Conservation (phyloP, 2,329 filamentous ascomycete genomes). For the Rhinocladiella mackenziei region DNA sequence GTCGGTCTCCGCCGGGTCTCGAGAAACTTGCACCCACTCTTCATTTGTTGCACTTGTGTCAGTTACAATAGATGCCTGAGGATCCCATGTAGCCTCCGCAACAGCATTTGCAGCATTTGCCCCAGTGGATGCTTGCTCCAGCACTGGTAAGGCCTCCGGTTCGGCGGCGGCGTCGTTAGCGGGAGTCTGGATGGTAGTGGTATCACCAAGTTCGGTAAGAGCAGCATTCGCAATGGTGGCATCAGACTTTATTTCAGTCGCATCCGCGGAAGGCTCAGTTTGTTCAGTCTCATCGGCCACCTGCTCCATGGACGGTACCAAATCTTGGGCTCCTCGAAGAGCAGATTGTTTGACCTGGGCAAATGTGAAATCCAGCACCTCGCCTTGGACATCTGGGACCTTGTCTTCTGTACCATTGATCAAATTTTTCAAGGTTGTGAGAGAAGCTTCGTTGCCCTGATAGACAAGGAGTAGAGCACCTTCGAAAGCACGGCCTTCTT, state of each 20-base stretch:
- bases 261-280: conserved; percentile 39
- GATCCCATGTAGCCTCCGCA: conserved; percentile 55
- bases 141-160: conserved; percentile 29
- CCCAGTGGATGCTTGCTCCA: conserved; percentile 40
- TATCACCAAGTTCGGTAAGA: conserved; percentile 55
- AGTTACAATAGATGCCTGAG: conserved; percentile 46
- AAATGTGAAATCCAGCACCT: conserved; percentile 52
- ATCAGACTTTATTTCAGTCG: conserved; percentile 46
- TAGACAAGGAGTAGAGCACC: conserved; percentile 61
- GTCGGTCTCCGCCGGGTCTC: conserved; percentile 71
- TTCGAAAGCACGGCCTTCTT: conserved; percentile 60
- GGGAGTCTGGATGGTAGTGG: conserved; percentile 53
- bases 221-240: conserved; percentile 59
- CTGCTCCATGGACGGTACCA: conserved; percentile 25
- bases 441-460: conserved; percentile 57
- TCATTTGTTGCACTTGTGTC: conserved; percentile 53
- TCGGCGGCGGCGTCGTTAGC: conserved; percentile 45
- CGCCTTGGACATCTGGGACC: conserved; percentile 55
- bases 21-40: conserved; percentile 68
- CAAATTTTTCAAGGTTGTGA: conserved; percentile 57
- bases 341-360: conserved; percentile 51
- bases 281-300: conserved; percentile 46
- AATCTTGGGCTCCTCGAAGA: conserved; percentile 39
- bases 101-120: conserved; percentile 43
- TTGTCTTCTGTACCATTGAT: conserved; percentile 58